A percentile compares a stretch with the other conserved stretches of the same genome.
Evolutionary conservation across 2,329 filamentous ascomycete species (phyloP).

Genomic region (Epichloe hybrida): DNA sequence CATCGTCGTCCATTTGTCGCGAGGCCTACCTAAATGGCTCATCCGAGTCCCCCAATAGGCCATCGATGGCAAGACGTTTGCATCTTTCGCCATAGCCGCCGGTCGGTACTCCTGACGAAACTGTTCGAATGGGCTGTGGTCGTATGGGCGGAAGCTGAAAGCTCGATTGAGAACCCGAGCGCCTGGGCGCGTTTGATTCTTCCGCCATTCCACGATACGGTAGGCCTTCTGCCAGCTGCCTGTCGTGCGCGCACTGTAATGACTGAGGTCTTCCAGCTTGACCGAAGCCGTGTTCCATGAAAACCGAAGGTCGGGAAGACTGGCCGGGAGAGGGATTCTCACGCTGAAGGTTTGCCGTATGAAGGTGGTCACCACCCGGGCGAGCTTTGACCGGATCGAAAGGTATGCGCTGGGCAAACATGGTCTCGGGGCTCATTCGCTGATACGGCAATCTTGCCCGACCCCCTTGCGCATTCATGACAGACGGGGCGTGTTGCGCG

Average conservation of each 20-base stretch:
- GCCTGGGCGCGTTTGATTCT: not conserved
- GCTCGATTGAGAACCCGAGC: slow-evolving; percentile 8
- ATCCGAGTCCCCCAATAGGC: slow-evolving; percentile 45
- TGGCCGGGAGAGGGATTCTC: not conserved
- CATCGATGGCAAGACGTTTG: slow-evolving; percentile 45
- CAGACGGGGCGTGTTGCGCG: slow-evolving; percentile 34
- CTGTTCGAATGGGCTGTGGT: slow-evolving; percentile 19
- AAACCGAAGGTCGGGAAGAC: not conserved
- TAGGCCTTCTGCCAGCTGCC: not conserved
- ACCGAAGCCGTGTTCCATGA: not conserved
- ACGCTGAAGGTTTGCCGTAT: not conserved
- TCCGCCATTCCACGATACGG: not conserved
- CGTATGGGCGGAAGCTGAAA: slow-evolving; percentile 38
- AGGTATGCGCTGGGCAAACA: slow-evolving; percentile 31
- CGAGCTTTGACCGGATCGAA: slow-evolving; percentile 33
- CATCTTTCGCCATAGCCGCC: slow-evolving; percentile 36
- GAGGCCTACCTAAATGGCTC: slow-evolving; percentile 14
- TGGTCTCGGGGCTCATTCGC: slow-evolving; percentile 14
- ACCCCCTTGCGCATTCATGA: slow-evolving; percentile 28
- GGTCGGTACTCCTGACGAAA: slow-evolving; percentile 9
- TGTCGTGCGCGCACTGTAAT: not conserved
- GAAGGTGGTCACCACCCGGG: slow-evolving; percentile 17
- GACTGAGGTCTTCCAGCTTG: not conserved
- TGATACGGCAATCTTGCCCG: slow-evolving; percentile 28
- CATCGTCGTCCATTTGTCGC: not conserved